Evolutionary conservation across 1,139 yeast genomes (phyloP), one percentile per base, ranked within the genome.

Genomic region (Suhomyces choctaworum): DNA sequence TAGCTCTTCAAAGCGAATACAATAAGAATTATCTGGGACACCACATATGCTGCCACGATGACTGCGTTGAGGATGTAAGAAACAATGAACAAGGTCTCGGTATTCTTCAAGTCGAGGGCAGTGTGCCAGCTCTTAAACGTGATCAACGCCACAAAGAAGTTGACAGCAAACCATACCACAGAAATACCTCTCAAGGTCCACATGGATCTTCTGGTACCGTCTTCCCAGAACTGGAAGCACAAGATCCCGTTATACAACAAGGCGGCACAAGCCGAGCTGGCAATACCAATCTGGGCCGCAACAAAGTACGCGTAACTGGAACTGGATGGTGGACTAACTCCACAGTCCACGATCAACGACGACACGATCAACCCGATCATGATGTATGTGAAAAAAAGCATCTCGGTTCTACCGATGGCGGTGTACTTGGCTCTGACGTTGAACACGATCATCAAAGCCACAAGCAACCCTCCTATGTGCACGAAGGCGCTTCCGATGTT

Each of bases 191-290:
- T 66, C 34, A 85, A 62, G 3, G 70, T 56, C 63, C 79, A 64
- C 70, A 86, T 72, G 2, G 95, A 80, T 42, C 57, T 66, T 21
- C 62, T 56, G 2, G 95, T 82, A 7, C 97, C 97, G 58, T 92
- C 97, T 61, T 89, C 97, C 94, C 96, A 90, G 34, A 88, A 64
- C 57, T 89, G 94, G 60, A 87, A 88, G 26, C 92, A 89, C 17
- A 89, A 60, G 7, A 92, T 54, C 5, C 97, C 97, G 47, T 84
- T 82, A 40, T 78, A 69, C 53, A 86, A 63, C 39, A 90, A 61
- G 30, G 84, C 63, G 65, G 82, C 70, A 52, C 94, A 84, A 22
- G 80, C 71, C 0, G 88, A 82, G 14, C 89, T 78, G 0, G 84
- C 74, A 13, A 85, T 50, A 0, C 94, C 96, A 11, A 83, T 57